A percentile compares a stretch with the other conserved stretches of the same genome.
Evolutionary conservation across 108 stramenopile species (phyloP).

Genomic region (Pseudonitzschia pungens): DNA sequence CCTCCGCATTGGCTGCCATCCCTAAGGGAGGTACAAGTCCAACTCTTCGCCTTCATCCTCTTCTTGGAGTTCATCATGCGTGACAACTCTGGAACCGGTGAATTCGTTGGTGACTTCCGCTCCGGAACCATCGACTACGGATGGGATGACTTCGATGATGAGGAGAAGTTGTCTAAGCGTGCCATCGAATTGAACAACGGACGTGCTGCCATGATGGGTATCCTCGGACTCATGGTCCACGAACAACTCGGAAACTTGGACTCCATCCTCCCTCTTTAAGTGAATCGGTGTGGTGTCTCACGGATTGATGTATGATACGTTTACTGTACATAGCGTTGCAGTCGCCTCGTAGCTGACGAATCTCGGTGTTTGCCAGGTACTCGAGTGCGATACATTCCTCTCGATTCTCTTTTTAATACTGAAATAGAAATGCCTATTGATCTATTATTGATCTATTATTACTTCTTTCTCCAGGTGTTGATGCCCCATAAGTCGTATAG

Average conservation of each 20-base stretch:
- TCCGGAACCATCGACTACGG: constrained; percentile 75
- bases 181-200: constrained; percentile 49
- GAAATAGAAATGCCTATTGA: no score
- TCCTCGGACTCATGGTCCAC: constrained; percentile 65
- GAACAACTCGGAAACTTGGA: constrained; percentile 39
- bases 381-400: no score
- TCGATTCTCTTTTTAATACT: no score
- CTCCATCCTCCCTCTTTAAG: constrained; percentile 15
- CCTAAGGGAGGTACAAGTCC: constrained; percentile 56
- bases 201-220: constrained; percentile 61
- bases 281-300: no score
- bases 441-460: no score
- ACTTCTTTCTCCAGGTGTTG: no score
- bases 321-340: no score
- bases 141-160: constrained; percentile 65
- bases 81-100: constrained; percentile 41
- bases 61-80: constrained; percentile 63
- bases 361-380: no score
- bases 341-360: no score
- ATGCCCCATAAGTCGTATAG: no score
- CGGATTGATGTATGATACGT: no score
- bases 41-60: constrained; percentile 67
- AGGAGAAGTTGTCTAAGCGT: constrained; percentile 65
- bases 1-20: constrained; percentile 47
- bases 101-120: constrained; percentile 79